Conservation (phyloP, 805 yeast genomes). For the Tetrapisispora iriomotensis region DNA sequence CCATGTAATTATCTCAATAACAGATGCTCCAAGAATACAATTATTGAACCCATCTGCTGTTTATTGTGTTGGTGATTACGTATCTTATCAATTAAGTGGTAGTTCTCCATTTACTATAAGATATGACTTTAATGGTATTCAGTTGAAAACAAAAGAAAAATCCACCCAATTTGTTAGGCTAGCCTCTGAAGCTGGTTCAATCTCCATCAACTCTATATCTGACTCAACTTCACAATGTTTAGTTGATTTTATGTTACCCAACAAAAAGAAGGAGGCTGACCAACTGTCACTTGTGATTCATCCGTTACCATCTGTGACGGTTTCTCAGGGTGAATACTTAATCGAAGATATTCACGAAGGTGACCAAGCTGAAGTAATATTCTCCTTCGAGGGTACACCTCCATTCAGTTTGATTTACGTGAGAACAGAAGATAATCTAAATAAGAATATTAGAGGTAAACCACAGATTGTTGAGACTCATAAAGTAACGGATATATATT, state of each 20-base stretch:
- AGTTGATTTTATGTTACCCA: slow-evolving; percentile 43
- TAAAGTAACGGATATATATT: slow-evolving; percentile 51
- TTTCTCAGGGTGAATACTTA: slow-evolving; percentile 65
- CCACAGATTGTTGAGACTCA: slow-evolving; percentile 52
- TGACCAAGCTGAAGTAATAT: slow-evolving; percentile 80
- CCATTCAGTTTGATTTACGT: slow-evolving; percentile 84
- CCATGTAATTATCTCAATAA: slow-evolving; percentile 47
- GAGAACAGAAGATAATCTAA: slow-evolving; percentile 47
- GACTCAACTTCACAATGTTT: slow-evolving; percentile 71
- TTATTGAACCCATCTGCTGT: slow-evolving; percentile 35
- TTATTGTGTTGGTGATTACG: slow-evolving; percentile 89
- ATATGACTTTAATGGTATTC: slow-evolving; percentile 60
- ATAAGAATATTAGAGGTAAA: slow-evolving; percentile 35
- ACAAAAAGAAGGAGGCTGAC: slow-evolving; percentile 26
- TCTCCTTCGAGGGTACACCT: slow-evolving; percentile 77
- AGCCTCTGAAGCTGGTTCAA: slow-evolving; percentile 74
- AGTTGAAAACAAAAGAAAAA: slow-evolving; percentile 46
- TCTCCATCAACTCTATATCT: slow-evolving; percentile 54
- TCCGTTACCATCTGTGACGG: slow-evolving; percentile 69
- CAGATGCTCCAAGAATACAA: slow-evolving; percentile 66
- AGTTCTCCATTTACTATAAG: slow-evolving; percentile 67
- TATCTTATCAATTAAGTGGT: slow-evolving; percentile 68
- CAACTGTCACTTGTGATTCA: slow-evolving; percentile 36
- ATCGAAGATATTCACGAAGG: slow-evolving; percentile 88
- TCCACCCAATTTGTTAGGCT: slow-evolving; percentile 49